Evolutionary conservation across 2,329 filamentous ascomycete species (phyloP), one percentile per base, ranked within the genome.

Genomic region (Pseudocercospora crystallina): DNA sequence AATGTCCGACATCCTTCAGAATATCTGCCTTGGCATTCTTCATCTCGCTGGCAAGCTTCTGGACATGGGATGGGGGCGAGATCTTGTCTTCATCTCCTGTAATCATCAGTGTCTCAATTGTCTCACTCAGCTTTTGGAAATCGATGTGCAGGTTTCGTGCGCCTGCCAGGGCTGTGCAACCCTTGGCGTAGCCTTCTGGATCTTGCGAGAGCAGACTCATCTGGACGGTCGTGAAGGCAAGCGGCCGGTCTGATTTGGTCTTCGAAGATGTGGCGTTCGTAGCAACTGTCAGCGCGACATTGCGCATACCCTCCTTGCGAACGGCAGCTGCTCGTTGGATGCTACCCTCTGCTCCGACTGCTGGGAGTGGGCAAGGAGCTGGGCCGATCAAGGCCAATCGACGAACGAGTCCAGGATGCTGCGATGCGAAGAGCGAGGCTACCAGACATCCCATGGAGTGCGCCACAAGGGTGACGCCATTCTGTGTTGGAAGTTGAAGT

Each of bases 141-240:
- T 62, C 56, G 1, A 61, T 62, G 7, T 26, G 20, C 20, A 26
- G 20, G 20, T 26, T 26, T 26, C 20, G 20, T 1, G 72, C 71
- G 3, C 65, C 65, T 3, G 74, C 79, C 29, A 81, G 66, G 2
- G 79, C 79, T 26, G 67, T 66, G 36, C 76, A 78, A 0, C 71
- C 79, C 53, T 82, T 82, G 1, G 79, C 79, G 60, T 81, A 82
- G 1, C 75, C 76, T 54, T 82, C 79, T 0, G 76, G 69, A 54
- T 80, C 74, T 54, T 79, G 76, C 0, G 69, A 62, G 0, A 80
- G 62, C 2, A 82, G 63, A 5, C 71, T 75, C 20, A 76, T 57
- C 5, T 73, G 61, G 8, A 76, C 65, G 0, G 77, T 75, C 2
- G 72, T 61, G 8, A 73, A 51, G 1, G 71, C 73, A 1, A 80